phyloP scores from a whole-genome alignment of 192 early-diverging fungal species.

The Coemansia sp. region DNA sequence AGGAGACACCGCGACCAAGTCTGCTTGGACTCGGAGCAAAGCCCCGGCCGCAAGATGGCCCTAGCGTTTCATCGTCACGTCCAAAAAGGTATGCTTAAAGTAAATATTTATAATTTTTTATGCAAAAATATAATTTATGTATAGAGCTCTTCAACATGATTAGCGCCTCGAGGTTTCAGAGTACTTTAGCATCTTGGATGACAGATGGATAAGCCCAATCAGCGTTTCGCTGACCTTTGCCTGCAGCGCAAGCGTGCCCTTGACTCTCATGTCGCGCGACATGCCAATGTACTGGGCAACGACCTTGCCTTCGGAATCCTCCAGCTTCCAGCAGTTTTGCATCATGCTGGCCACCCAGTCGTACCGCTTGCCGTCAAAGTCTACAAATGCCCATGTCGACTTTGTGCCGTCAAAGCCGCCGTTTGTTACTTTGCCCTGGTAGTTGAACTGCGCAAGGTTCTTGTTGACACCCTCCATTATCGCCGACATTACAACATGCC shows the following conservation, averaged over 20 bases:
- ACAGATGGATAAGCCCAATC: constrained; percentile 33
- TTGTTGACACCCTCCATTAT: constrained; percentile 24
- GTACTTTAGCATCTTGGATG: constrained; percentile 33
- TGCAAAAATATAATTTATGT: constrained; percentile 2
- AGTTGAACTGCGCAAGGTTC: constrained; percentile 31
- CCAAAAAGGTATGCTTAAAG: not conserved
- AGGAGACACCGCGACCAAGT: constrained; percentile 57
- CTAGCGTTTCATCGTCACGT: not conserved
- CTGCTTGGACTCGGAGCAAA: constrained; percentile 85
- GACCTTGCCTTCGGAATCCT: constrained; percentile 20
- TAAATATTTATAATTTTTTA: not conserved
- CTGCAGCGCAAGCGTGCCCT: constrained; percentile 26
- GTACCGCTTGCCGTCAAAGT: constrained; percentile 42
- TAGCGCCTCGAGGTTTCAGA: constrained; percentile 2
- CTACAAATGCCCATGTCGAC: constrained; percentile 39
- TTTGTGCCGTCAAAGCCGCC: constrained; percentile 30
- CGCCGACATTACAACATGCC: constrained; percentile 21
- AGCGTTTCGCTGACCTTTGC: constrained; percentile 40
- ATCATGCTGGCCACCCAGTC: constrained; percentile 50
- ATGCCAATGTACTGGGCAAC: constrained; percentile 45
- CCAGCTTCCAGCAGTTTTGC: constrained; percentile 52
- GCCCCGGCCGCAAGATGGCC: constrained; percentile 31
- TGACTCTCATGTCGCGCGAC: constrained; percentile 36
- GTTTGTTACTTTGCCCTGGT: constrained; percentile 29
- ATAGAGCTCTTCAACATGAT: not conserved